These are phyloP conservation scores for Hymenoscyphus linearis DNA, from an alignment of 2,329 filamentous ascomycete species.

Conservation along the genomic window DNA sequence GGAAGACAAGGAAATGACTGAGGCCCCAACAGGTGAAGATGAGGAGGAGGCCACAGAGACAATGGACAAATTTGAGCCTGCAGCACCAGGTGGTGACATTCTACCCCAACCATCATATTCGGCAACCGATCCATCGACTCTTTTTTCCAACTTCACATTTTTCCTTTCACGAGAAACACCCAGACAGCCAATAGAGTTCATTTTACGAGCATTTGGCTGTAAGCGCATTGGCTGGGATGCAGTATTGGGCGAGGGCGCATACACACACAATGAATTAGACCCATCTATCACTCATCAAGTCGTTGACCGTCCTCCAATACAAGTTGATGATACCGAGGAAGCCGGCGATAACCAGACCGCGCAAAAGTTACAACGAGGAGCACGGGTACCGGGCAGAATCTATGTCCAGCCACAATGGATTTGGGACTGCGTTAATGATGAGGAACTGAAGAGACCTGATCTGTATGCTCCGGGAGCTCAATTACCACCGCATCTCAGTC, in stretches of 20 bases:
- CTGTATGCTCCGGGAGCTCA: slow-evolving; percentile 85
- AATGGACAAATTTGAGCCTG: slow-evolving; percentile 89
- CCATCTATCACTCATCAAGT: slow-evolving; percentile 92
- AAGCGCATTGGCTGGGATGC: slow-evolving; percentile 94
- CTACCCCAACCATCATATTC: slow-evolving; percentile 71
- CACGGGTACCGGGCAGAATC: slow-evolving; percentile 80
- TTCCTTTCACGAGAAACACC: slow-evolving; percentile 93
- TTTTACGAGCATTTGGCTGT: slow-evolving; percentile 90
- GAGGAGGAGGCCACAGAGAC: slow-evolving; percentile 46
- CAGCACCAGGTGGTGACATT: slow-evolving; percentile 77
- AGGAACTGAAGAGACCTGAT: slow-evolving; percentile 79
- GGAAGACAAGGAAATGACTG: slow-evolving; percentile 38
- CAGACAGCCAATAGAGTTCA: slow-evolving; percentile 82
- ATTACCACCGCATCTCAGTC: slow-evolving; percentile 89
- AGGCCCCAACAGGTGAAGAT: slow-evolving; percentile 37
- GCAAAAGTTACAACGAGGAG: slow-evolving; percentile 54
- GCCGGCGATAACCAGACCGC: slow-evolving; percentile 57
- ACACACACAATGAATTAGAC: slow-evolving; percentile 83
- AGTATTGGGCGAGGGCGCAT: slow-evolving; percentile 85
- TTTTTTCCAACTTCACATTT: slow-evolving; percentile 86
- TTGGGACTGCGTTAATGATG: slow-evolving; percentile 94
- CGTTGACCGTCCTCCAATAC: slow-evolving; percentile 79
- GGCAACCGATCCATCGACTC: slow-evolving; percentile 61
- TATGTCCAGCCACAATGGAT: slow-evolving; percentile 98
- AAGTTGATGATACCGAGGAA: slow-evolving; percentile 46